Base-by-base conservation (phyloP, 768 basidiomycete genomes). In the Neoboletus subvelutipes region DNA sequence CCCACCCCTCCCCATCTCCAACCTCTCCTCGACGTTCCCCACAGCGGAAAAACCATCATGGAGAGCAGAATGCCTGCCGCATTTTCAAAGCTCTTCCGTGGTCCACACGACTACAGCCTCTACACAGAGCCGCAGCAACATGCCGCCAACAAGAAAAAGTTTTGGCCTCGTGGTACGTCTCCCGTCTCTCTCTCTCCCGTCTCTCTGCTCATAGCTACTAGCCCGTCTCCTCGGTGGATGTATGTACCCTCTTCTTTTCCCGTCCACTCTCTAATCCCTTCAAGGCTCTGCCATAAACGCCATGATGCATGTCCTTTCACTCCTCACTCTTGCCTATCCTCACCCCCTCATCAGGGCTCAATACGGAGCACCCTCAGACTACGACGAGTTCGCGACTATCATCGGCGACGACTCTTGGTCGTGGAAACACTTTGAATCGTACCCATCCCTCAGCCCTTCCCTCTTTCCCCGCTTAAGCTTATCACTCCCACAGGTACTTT, bases 221-320 rank as follows among this genome's bases (percentile, higher is more conserved):
- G 87, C 73, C 1, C 88, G 83, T 64, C 74, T 90, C 67, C 78
- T 91, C 7, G 88, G 88, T 24, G 88, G 88, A 65, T 90, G 88
- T 86, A 64, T 69, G 84, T 75, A 12, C 26, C 37, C n/a, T 24
- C 29, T n/a, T 31, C 24, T 33, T 6, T 57, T 37, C 50, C n/a
- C 8, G 0, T 5, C 26, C 12, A 5, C 41, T 47, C 13, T 29
- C 47, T 45, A 4, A 45, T 12, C 47, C 7, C 37, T 17, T 18
- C 41, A 54, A 86, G 83, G 83, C 54, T 84, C 85, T 5, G 77
- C 84, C 2, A 80, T 88, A 46, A 90, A 90, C 62, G 87, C 87
- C 1, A 69, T 72, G 67, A 76, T 82, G 80, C 76, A 54, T 13
- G 65, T 59, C 37, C 3, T 7, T 18, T 10, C 15, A 17, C 28